A percentile compares a stretch with the other conserved stretches of the same genome.
Evolutionary conservation across 441 rosid species (phyloP).

Genomic region (Croton laevigatus): DNA sequence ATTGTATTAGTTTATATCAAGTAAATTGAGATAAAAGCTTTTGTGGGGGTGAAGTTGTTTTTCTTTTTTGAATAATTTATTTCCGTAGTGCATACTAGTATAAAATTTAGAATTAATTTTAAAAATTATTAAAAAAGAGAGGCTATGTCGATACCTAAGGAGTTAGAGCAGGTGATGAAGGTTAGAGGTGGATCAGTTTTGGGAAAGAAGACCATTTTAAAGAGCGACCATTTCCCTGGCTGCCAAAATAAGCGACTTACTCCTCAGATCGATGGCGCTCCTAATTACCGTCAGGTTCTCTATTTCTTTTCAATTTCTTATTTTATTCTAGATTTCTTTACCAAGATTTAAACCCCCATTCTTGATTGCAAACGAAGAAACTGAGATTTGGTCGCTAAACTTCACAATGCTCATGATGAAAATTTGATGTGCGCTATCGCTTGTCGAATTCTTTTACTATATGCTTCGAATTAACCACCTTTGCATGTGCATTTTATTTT

Average conservation of each 20-base stretch:
- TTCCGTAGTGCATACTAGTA: neutral
- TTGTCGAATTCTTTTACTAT: neutral
- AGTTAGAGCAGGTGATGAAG: constrained; percentile 92
- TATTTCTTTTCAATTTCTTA: neutral
- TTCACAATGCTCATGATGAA: neutral
- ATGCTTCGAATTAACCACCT: neutral
- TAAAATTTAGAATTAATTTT: neutral
- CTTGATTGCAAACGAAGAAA: neutral
- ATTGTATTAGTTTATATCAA: neutral
- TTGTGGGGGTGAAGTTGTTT: neutral
- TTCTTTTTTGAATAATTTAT: neutral
- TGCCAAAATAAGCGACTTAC: constrained; percentile 92
- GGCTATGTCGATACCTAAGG: constrained; percentile 76
- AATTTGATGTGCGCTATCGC: neutral
- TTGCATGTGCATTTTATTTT: neutral
- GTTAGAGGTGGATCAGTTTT: constrained; percentile 93
- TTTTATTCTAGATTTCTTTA: neutral
- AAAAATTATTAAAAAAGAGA: constrained; percentile 6
- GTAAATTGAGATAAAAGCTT: neutral
- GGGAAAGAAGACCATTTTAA: constrained; percentile 93
- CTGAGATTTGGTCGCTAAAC: neutral
- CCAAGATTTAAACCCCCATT: neutral
- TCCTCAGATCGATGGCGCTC: constrained; percentile 97
- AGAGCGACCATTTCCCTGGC: constrained; percentile 98
- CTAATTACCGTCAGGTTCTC: constrained; percentile 94